Base-by-base conservation (phyloP, 352 stramenopile species). In the Aphanomyces stellatus region DNA sequence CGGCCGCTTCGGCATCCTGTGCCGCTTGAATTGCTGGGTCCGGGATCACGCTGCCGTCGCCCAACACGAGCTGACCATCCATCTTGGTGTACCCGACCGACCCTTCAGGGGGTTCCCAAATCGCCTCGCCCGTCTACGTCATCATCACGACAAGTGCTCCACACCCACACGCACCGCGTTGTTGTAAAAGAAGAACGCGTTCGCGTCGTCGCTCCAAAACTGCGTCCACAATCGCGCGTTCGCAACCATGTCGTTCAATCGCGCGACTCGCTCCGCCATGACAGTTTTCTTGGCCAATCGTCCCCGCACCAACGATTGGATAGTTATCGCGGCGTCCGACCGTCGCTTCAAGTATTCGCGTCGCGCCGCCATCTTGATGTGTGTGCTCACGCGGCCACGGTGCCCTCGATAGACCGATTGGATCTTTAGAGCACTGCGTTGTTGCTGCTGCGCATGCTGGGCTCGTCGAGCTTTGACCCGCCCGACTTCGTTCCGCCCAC, bases 151-250 rank as follows among this genome's bases (percentile, higher is more conserved):
- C 74, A 49, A 72, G 42, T 53, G 33, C 55, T 49, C 17, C 13
- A 60, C 27, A 5, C 22, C 15, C 53, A 51, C 1, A 25, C 15
- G 28, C 57, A 85, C 79, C 60, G 80, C 65, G 43, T 82, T 74
- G 46, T 89, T 85, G 77, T 90, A 89, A 68, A 90, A 93, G 69
- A 90, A 89, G 81, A 80, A 93, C 42, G 80, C 75, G 6, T 74
- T 71, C 0, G 77, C 71, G 27, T 93, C 81, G 35, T 93, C 81
- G 62, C 74, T 88, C 85, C 82, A 93, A 69, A 87, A 89, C 67
- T 93, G 82, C 15, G 80, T 76, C 78, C 81, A 93, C 5, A 70
- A 65, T 8, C 75, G 74, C 8, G 85, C 79, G 43, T 81, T 63
- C 3, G 65, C 43, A n/a, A 91, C 62, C 34, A 91, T 70, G 10